Base-by-base conservation (phyloP, 768 basidiomycete genomes). In the Cubamyces sp. region DNA sequence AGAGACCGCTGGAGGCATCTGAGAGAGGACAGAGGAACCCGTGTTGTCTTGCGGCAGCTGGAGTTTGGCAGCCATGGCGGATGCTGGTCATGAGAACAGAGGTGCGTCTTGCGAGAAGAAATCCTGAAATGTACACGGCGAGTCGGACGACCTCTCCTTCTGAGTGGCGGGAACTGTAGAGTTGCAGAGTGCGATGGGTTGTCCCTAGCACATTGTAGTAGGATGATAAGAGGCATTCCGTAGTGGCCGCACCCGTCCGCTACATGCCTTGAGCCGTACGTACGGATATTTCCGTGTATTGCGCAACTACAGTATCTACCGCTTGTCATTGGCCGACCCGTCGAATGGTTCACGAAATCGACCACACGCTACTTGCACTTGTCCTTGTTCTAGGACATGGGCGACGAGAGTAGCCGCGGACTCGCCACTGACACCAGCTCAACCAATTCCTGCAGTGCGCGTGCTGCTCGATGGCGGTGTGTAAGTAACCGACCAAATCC, bases 1-100 rank as follows among this genome's bases (percentile, higher is more conserved):
- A 5, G 78, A 71, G 60, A 81, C 72, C 18, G 66, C 48, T 16
- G 76, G 71, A 0, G 75, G 71, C 34, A 64, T 63, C 47, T 73
- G 74, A 42, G 73, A 65, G 23, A 76, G 69, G 11, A 62, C 66
- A 21, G 66, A 53, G 12, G 73, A 64, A 8, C 73, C 75, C n/a
- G 73, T 73, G 57, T 66, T 73, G 47, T 75, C 75, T 49, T 73
- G 68, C 11, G 70, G 64, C n/a, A 53, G 42, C 3, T 53, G 54
- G 28, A 66, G 61, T 52, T 70, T 74, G 52, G 70, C 54, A 16
- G 73, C 60, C 74, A 75, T 75, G 19, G 30, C 18, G 45, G 60
- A 14, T 34, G 34, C 23, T 56, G 54, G 50, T 47, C 58, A 57
- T 54, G 48, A 55, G 56, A 54, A 42, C 47, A 30, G 37, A 30